phyloP scores from a whole-genome alignment of 192 early-diverging fungal species.

The Backusella tarrabulga region DNA sequence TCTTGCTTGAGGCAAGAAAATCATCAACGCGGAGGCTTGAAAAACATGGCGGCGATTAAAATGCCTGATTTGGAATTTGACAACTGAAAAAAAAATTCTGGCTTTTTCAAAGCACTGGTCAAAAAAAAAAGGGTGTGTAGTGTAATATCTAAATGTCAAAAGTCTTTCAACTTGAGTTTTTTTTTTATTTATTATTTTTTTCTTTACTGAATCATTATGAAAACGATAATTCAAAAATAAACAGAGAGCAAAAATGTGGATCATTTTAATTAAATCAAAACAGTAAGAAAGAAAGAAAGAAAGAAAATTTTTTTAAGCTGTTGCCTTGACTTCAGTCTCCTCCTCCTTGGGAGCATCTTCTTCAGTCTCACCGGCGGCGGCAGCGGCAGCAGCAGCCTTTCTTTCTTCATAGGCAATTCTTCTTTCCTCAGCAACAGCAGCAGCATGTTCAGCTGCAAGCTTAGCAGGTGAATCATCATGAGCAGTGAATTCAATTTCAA shows the following conservation, averaged over 20 bases:
- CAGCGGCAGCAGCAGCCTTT: not conserved
- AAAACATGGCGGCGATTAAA: not conserved
- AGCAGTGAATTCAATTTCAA: constrained; percentile 54
- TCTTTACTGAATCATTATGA: not conserved
- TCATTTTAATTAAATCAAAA: not conserved
- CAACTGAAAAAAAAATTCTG: not conserved
- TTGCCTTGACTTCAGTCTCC: not conserved
- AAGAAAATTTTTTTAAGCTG: not conserved
- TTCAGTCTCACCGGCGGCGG: not conserved
- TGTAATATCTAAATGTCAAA: too few relatives aligned
- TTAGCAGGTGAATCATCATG: constrained; percentile 45
- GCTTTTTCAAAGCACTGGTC: too few relatives aligned
- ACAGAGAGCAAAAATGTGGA: not conserved
- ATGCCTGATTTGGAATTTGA: not conserved
- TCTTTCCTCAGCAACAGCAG: not conserved
- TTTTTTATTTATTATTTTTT: not conserved
- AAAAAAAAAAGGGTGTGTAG: too few relatives aligned
- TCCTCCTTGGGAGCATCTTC: not conserved
- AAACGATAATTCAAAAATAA: too few relatives aligned
- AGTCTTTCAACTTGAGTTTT: too few relatives aligned
- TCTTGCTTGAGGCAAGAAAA: not conserved
- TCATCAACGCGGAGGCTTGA: not conserved
- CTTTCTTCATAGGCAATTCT: not conserved
- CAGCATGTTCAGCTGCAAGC: not conserved
- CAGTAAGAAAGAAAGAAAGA: not conserved